Base-by-base conservation (phyloP, 2,329 filamentous ascomycete species). In the Chrysosporium queenslandicum region DNA sequence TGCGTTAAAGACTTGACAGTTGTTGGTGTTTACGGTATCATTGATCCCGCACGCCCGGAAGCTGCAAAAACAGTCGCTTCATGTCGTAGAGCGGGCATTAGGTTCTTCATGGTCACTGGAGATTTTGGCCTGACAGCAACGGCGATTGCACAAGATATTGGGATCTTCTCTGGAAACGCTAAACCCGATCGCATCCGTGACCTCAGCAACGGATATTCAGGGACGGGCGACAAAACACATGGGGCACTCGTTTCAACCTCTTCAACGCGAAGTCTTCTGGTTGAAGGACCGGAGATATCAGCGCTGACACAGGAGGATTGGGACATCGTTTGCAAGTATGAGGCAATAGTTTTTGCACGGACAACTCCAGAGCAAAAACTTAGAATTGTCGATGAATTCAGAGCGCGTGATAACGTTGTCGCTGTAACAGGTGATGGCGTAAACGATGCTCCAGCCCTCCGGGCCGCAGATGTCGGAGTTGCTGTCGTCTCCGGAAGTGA, bases 231-330 rank as follows among this genome's bases (percentile, higher is more conserved):
- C 53, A 46, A 51, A 60, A 63, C 55, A 30, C 45, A 59, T 4
- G 41, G 59, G 0, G 60, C 55, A 0, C 60, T 63, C 2, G 66
- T 69, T 7, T 67, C 69, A 7, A 78, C 4, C 1, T 47, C 45
- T 36, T 47, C 45, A 20, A n/a, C 16, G 9, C 37, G n/a, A 37
- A 37, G 81, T 6, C 78, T 87, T 42, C 77, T 86, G 12, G 70
- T 87, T 11, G 82, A 78, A 41, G 85, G 84, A 0, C 72, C 78
- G 0, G 82, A 88, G 50, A 73, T 90, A 25, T 77, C 83, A 21
- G 74, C 74, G 0, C 72, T 90, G 11, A 83, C 78, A 50, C 77
- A 83, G 4, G 63, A 76, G 43, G 83, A 89, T 63, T 90, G 86
- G 86, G 74, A 82, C 53, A 71, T 74, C 11, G 71, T 90, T 1